Evolutionary conservation across 148 eudicot genomes (phyloP), one percentile per base, ranked within the genome.

Genomic region (Camellia lanceoleosa): DNA sequence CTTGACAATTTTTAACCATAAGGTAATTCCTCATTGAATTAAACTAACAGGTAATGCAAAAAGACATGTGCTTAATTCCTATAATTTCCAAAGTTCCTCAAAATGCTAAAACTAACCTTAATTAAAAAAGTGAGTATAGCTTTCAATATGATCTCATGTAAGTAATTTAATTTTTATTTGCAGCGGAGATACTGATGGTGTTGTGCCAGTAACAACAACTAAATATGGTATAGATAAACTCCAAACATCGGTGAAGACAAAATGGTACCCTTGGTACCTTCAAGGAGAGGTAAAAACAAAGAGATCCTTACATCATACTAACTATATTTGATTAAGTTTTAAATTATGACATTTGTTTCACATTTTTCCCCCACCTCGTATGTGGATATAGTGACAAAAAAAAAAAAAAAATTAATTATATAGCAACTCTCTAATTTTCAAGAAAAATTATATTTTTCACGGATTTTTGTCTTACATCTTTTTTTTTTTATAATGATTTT

Each of bases 181-280:
- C 80, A 81, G 85, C 49, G 83, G 89, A 56, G 87, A 87, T 41
- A 84, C 84, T n/a, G 89, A 82, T 74, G 65, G 82, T 30, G 55
- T 63, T 30, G 69, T 87, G 12, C 82, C 89, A 44, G 85, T 87
- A 51, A 82, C 89, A 68, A 18, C 82, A 42, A 82, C 73, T 52
- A 77, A 59, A 7, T 82, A 82, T 51, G 77, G 80, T 1, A 81
- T 87, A 63, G n/a, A 79, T 63, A 82, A 84, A 61, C 79, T 87
- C 18, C 62, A 71, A 47, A 76, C 81, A 49, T 20, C 83, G 23
- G 78, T 87, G 1, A 69, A 84, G 52, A 84, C 84, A 23, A 67
- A 83, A 70, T 87, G 89, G 89, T 84, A 82, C 80, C 87, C 89
- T 2, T 84, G 87, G 84, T 72, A 81, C 76, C 18, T 7, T 5